These are phyloP conservation scores for Pichia kluyveri DNA, from an alignment of 805 yeast genomes.

Conservation along the genomic window DNA sequence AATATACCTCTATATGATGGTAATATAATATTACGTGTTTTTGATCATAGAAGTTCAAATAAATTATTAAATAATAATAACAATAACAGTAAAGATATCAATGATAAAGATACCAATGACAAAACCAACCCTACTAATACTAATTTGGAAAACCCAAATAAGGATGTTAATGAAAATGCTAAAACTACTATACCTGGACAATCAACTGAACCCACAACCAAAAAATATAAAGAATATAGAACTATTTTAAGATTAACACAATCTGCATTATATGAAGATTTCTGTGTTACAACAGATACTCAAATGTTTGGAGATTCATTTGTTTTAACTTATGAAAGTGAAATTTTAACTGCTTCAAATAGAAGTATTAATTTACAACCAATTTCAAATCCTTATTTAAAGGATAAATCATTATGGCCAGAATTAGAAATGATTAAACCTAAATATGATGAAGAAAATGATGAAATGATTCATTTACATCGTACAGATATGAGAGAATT, in stretches of 20 bases:
- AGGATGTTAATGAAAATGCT: neutral
- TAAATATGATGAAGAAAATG: conserved; percentile 23
- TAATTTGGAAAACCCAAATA: no score
- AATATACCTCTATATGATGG: conserved; percentile 84
- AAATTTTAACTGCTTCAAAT: conserved; percentile 67
- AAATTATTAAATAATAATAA: neutral
- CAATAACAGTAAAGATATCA: no score
- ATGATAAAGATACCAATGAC: no score
- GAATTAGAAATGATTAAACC: conserved; percentile 33
- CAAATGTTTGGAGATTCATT: conserved; percentile 71
- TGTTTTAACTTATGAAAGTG: conserved; percentile 81
- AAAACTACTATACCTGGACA: neutral
- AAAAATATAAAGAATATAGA: conserved; percentile 64
- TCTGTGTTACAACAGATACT: conserved; percentile 73
- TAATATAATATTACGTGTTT: conserved; percentile 75
- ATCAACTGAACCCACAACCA: neutral
- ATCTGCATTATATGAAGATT: conserved; percentile 72
- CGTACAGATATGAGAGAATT: conserved; percentile 30
- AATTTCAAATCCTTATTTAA: conserved; percentile 57
- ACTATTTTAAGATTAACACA: conserved; percentile 76
- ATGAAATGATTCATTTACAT: conserved; percentile 28
- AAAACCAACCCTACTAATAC: no score
- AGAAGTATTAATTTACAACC: conserved; percentile 71
- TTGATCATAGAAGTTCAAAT: conserved; percentile 58
- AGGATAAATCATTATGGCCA: conserved; percentile 41